Percentiles rank a stretch among this genome's conserved stretches.
Conservation (phyloP, 805 yeast species). For the Saturnispora serradocipensis region DNA sequence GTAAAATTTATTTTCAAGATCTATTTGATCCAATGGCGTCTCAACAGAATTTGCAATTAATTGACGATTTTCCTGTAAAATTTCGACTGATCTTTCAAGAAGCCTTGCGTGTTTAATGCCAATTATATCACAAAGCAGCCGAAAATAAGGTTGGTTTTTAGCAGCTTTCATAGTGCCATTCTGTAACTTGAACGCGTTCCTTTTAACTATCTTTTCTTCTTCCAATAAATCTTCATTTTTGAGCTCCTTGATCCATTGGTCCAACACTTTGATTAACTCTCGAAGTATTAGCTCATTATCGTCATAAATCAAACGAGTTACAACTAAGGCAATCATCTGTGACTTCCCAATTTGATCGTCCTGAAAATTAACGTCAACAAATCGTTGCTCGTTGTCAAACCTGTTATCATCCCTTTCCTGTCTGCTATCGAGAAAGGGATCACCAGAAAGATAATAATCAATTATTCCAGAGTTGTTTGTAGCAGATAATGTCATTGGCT, state of each 20-base stretch:
- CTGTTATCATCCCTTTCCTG: constrained; percentile 23
- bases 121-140: constrained; percentile 19
- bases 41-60: constrained; percentile 15
- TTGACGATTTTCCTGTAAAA: constrained; percentile 9
- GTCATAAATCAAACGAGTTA: constrained; percentile 27
- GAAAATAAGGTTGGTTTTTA: constrained; percentile 13
- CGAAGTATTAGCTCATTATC: constrained; percentile 37
- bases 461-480: constrained; percentile 38
- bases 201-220: background rate
- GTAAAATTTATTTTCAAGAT: constrained; percentile 15
- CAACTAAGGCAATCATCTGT: constrained; percentile 20
- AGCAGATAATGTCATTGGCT: constrained; percentile 50
- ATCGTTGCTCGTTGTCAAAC: constrained; percentile 13
- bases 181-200: constrained; percentile 5
- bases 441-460: constrained; percentile 55
- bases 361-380: constrained; percentile 14
- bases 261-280: constrained; percentile 29
- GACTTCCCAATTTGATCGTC: constrained; percentile 7
- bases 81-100: constrained; percentile 4
- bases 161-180: constrained; percentile 6
- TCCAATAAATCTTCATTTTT: background rate
- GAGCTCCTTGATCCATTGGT: constrained; percentile 13
- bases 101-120: constrained; percentile 15
- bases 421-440: constrained; percentile 29
- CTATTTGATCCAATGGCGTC: constrained; percentile 20